Evolutionary conservation across 306 rosid genomes (phyloP).

Genomic region (Rosa lucieae): DNA sequence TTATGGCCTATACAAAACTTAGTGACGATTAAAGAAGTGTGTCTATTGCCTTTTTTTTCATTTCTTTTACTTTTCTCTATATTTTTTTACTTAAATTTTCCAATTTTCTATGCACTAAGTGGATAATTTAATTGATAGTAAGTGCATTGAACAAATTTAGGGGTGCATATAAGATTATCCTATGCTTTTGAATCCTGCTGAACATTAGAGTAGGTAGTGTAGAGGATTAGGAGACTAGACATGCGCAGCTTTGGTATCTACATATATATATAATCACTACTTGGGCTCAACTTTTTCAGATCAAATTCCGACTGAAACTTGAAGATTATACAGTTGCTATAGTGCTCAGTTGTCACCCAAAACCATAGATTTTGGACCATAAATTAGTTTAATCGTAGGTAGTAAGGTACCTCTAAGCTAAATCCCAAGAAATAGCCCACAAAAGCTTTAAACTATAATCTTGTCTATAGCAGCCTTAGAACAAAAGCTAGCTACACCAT

Average conservation of each 20-base stretch:
- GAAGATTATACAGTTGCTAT: constrained; percentile 26
- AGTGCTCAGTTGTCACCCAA: constrained; percentile 26
- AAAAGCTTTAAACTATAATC: constrained; percentile 17
- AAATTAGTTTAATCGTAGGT: background rate
- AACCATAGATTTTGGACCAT: constrained; percentile 34
- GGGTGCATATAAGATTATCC: background rate
- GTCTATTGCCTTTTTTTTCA: too few species aligned
- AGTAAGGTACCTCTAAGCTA: background rate
- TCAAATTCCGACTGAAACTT: constrained; percentile 34
- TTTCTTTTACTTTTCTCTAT: too few species aligned
- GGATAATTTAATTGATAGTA: too few species aligned
- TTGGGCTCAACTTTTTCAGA: background rate
- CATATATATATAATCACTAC: background rate
- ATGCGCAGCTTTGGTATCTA: background rate
- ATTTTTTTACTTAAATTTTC: too few species aligned
- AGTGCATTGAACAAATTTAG: background rate
- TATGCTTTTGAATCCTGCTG: background rate
- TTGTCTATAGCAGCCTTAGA: constrained; percentile 30
- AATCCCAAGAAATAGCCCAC: constrained; percentile 42
- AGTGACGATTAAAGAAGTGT: too few species aligned
- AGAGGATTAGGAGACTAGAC: too few species aligned
- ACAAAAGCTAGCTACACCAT: background rate
- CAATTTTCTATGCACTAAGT: background rate
- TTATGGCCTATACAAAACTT: too few species aligned
- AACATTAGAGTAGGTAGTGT: background rate